Evolutionary conservation across 2,329 filamentous ascomycete genomes (phyloP).

Genomic region (Diplodia seriata): DNA sequence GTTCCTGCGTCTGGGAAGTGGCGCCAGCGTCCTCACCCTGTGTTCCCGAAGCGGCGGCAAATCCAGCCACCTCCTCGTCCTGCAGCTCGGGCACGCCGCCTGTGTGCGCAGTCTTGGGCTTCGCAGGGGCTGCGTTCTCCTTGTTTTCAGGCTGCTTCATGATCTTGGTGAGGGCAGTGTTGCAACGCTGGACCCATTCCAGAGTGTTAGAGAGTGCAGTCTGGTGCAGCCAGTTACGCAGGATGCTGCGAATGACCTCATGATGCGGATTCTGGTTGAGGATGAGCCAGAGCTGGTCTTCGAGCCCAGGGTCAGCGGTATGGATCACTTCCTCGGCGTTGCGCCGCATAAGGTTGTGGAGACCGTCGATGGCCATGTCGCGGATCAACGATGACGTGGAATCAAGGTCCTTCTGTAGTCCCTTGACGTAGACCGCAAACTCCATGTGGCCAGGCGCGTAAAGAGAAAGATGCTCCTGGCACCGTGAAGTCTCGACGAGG

Average conservation of each 20-base stretch:
- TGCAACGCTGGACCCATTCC: constrained; percentile 87
- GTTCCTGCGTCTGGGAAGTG: constrained; percentile 70
- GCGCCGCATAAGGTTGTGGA: constrained; percentile 95
- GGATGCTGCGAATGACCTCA: constrained; percentile 81
- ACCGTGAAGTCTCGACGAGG: constrained; percentile 78
- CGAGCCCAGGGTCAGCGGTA: constrained; percentile 77
- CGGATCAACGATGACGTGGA: constrained; percentile 73
- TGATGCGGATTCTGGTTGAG: constrained; percentile 80
- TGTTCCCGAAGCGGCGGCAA: constrained; percentile 75
- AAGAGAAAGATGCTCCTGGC: constrained; percentile 87
- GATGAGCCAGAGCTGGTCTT: constrained; percentile 90
- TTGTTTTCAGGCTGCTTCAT: constrained; percentile 61
- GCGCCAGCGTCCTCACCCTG: constrained; percentile 53
- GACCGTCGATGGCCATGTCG: constrained; percentile 82
- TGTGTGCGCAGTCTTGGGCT: constrained; percentile 40
- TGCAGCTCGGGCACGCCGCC: constrained; percentile 76
- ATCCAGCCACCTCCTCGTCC: constrained; percentile 96
- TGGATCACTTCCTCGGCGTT: constrained; percentile 82
- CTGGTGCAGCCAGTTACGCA: constrained; percentile 92
- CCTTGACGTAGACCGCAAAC: constrained; percentile 81
- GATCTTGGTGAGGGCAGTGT: constrained; percentile 85
- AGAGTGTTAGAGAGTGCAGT: constrained; percentile 80
- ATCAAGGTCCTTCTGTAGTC: constrained; percentile 78
- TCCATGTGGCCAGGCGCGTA: constrained; percentile 90
- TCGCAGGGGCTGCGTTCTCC: constrained; percentile 54